Conservation (phyloP, 1,139 yeast genomes). For the Ashbya aceris region DNA sequence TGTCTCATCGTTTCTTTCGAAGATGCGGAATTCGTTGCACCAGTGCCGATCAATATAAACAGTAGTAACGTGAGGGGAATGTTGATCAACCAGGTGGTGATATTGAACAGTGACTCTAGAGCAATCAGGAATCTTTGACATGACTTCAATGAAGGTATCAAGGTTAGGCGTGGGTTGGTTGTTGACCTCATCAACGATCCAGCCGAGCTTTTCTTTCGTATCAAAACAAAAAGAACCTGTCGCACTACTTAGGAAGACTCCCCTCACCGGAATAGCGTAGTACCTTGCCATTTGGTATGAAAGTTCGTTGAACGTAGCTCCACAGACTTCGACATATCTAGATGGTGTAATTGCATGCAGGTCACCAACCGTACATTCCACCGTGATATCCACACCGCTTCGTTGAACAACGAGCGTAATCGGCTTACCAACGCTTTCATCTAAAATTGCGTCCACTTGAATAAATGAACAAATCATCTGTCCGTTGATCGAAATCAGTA, state of each 20-base stretch:
- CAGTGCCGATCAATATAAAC: constrained; percentile 80
- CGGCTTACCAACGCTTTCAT: constrained; percentile 53
- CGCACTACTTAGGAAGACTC: constrained; percentile 74
- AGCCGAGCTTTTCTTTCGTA: constrained; percentile 50
- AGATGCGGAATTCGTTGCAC: constrained; percentile 62
- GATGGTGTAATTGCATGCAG: constrained; percentile 77
- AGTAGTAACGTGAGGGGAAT: constrained; percentile 53
- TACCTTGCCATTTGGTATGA: constrained; percentile 85
- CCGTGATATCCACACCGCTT: constrained; percentile 52
- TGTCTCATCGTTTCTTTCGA: constrained; percentile 67
- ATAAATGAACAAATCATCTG: constrained; percentile 59
- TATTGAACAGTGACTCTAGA: constrained; percentile 62
- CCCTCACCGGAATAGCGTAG: constrained; percentile 73
- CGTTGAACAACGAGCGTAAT: constrained; percentile 61
- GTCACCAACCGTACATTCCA: constrained; percentile 55
- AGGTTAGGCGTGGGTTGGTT: constrained; percentile 64
- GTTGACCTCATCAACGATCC: constrained; percentile 73
- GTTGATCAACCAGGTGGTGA: constrained; percentile 75
- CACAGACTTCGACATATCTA: constrained; percentile 72
- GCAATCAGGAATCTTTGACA: constrained; percentile 69
- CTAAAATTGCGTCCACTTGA: constrained; percentile 77
- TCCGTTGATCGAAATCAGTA: constrained; percentile 64
- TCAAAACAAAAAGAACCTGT: constrained; percentile 69
- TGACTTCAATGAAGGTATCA: constrained; percentile 67
- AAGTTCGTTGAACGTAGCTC: constrained; percentile 76